Percentiles rank a stretch among this genome's conserved stretches.
phyloP scores from a whole-genome alignment of 2,329 filamentous ascomycete genomes.

The Didymella pomorum region DNA sequence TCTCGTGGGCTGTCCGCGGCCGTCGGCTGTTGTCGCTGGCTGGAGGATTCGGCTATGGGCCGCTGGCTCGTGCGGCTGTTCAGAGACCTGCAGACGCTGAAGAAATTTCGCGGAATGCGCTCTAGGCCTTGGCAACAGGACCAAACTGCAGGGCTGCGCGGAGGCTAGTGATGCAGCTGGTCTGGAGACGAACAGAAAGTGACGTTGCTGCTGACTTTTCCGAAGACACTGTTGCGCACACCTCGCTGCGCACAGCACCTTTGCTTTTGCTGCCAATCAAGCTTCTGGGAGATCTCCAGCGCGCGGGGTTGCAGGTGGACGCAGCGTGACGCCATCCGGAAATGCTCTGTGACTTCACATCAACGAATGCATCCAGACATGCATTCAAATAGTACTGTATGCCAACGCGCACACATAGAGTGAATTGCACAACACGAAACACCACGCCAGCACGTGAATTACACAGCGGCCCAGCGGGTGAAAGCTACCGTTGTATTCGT shows the following conservation, averaged over 20 bases:
- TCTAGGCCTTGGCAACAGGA: conserved; percentile 23
- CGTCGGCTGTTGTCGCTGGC: conserved; percentile 35
- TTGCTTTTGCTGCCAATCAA: conserved; percentile 28
- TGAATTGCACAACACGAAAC: neutral
- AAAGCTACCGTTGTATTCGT: conserved; percentile 18
- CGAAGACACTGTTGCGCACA: conserved; percentile 29
- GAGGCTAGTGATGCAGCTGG: conserved; percentile 23
- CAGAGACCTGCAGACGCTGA: conserved; percentile 26
- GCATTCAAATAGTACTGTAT: neutral
- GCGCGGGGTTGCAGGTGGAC: conserved; percentile 12
- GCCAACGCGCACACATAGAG: no score
- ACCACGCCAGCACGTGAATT: conserved; percentile 38
- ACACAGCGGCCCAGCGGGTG: conserved; percentile 17
- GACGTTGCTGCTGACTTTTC: conserved; percentile 24
- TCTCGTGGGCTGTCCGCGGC: conserved; percentile 37
- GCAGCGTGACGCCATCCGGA: conserved; percentile 16
- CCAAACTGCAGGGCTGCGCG: conserved; percentile 16
- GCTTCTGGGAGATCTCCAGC: conserved; percentile 6
- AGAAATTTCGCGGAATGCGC: conserved; percentile 25
- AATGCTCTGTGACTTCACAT: neutral
- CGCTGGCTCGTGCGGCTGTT: conserved; percentile 34
- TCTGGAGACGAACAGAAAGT: conserved; percentile 36
- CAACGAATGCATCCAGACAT: neutral
- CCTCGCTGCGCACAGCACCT: conserved; percentile 15
- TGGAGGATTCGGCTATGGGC: conserved; percentile 34